Conservation (phyloP, 1,139 yeast genomes). For the Suhomyces anneliseae region DNA sequence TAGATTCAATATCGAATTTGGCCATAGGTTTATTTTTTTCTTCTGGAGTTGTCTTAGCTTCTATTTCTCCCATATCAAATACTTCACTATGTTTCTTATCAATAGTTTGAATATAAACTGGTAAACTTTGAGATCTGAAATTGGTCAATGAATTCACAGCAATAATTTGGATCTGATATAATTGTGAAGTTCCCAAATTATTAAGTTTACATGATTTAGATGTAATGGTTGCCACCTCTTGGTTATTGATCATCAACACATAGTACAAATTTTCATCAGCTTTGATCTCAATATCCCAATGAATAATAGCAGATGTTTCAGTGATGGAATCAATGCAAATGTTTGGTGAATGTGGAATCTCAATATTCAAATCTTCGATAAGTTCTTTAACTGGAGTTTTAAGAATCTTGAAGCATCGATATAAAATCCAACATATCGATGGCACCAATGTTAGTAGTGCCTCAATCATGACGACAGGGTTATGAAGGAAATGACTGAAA, state of each 20-base stretch:
- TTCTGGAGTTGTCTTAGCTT: background rate
- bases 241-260: conserved; percentile 36
- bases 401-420: conserved; percentile 38
- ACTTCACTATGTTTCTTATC: conserved; percentile 4
- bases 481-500: too few species aligned
- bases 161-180: conserved; percentile 40
- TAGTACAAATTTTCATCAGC: conserved; percentile 39
- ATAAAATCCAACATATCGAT: conserved; percentile 43
- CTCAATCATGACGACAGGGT: conserved; percentile 33
- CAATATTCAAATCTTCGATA: conserved; percentile 38
- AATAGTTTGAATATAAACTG: conserved; percentile 27
- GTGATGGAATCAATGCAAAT: conserved; percentile 42
- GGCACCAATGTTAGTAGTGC: conserved; percentile 44
- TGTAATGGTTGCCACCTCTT: conserved; percentile 40
- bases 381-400: conserved; percentile 40
- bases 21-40: background rate
- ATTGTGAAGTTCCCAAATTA: conserved; percentile 28
- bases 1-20: conserved; percentile 8
- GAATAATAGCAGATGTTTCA: conserved; percentile 33
- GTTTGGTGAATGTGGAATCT: conserved; percentile 43
- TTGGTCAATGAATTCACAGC: conserved; percentile 41
- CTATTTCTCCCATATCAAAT: conserved; percentile 5
- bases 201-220: conserved; percentile 40
- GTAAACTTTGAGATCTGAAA: conserved; percentile 36
- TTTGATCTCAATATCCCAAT: conserved; percentile 42